These are phyloP conservation scores for Pseudogymnoascus sp. DNA, from an alignment of 2,329 filamentous ascomycete species.

Conservation along the genomic window DNA sequence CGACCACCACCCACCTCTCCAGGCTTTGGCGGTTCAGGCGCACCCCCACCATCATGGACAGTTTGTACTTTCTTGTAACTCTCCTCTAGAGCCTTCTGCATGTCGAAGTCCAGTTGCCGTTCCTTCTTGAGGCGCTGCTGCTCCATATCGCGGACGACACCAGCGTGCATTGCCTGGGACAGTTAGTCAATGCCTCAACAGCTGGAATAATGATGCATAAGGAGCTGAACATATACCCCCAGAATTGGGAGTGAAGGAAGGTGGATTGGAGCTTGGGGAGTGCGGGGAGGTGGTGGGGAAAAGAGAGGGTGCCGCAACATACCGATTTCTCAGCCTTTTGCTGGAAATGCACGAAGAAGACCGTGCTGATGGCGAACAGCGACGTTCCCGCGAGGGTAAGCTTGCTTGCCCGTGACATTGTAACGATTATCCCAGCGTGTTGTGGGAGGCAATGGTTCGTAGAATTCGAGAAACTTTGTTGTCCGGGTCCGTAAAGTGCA, in stretches of 20 bases:
- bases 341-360: conserved; percentile 81
- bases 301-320: conserved; percentile 27
- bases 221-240: conserved; percentile 14
- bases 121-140: conserved; percentile 85
- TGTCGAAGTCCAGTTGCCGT: conserved; percentile 86
- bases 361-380: conserved; percentile 64
- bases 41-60: conserved; percentile 46
- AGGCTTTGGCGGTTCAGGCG: conserved; percentile 9
- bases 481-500: background rate
- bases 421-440: conserved; percentile 7
- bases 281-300: background rate
- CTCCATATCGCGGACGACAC: conserved; percentile 90
- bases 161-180: conserved; percentile 88
- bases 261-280: background rate
- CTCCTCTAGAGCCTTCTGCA: conserved; percentile 75
- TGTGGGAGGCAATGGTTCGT: background rate
- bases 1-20: conserved; percentile 3
- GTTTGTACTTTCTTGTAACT: conserved; percentile 86
- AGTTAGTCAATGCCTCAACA: background rate
- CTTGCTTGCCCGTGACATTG: conserved; percentile 87
- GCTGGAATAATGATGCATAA: background rate
- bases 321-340: conserved; percentile 79
- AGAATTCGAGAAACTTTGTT: background rate
- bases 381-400: conserved; percentile 73
- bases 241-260: background rate